Conservation (phyloP, 495 filamentous ascomycete genomes). For the Aspergillus conjunctus region DNA sequence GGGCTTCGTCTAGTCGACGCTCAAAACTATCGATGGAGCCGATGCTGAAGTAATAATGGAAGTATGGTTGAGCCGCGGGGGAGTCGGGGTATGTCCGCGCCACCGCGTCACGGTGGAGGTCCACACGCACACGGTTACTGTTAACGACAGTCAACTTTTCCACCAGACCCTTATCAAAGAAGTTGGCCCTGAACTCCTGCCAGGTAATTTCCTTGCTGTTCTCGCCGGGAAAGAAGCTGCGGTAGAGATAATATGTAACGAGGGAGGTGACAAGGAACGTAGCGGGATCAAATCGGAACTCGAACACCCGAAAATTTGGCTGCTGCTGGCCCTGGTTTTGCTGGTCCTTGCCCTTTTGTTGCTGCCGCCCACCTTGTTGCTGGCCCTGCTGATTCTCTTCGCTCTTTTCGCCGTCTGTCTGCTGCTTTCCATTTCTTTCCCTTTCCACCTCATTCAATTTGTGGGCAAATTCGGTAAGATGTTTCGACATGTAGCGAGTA, state of each 20-base stretch:
- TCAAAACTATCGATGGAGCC: slow-evolving; percentile 94
- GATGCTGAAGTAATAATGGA: slow-evolving; percentile 92
- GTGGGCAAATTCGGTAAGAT: slow-evolving; percentile 46
- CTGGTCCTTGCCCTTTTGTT: slow-evolving; percentile 28
- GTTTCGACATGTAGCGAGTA: slow-evolving; percentile 39
- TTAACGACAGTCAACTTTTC: slow-evolving; percentile 86
- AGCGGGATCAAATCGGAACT: slow-evolving; percentile 58
- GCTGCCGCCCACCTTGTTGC: slow-evolving; percentile 28
- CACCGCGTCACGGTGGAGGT: slow-evolving; percentile 81
- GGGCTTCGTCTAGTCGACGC: slow-evolving; percentile 79
- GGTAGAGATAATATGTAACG: slow-evolving; percentile 63
- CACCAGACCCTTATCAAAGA: slow-evolving; percentile 93
- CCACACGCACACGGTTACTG: slow-evolving; percentile 71
- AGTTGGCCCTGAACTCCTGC: slow-evolving; percentile 92
- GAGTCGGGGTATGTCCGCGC: slow-evolving; percentile 80
- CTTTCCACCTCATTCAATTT: slow-evolving; percentile 52
- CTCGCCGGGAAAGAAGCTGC: slow-evolving; percentile 65
- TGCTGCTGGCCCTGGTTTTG: slow-evolving; percentile 35
- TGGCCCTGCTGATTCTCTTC: slow-evolving; percentile 4
- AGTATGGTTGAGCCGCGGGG: slow-evolving; percentile 64
- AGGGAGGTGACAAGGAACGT: slow-evolving; percentile 59
- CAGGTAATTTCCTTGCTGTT: slow-evolving; percentile 83
- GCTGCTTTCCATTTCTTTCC: slow-evolving; percentile 40
- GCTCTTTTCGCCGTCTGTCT: slow-evolving; percentile 21
- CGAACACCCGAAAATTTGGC: slow-evolving; percentile 36